These are phyloP conservation scores for Thalassiosira oceanica DNA, from an alignment of 352 stramenopile genomes.

Conservation along the genomic window DNA sequence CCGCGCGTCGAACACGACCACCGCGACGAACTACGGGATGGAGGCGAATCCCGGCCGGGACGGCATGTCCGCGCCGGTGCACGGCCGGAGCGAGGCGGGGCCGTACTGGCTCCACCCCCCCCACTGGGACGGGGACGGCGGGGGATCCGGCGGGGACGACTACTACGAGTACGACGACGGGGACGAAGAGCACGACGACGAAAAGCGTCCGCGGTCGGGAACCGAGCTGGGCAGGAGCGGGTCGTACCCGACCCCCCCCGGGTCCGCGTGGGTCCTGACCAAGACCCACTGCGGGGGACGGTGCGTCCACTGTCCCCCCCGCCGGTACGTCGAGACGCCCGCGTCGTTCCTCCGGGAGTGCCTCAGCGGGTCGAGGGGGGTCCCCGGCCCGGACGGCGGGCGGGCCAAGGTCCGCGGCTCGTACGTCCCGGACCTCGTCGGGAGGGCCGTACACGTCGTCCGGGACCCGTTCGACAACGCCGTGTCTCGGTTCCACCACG, in stretches of 20 bases:
- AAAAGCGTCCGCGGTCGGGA: not conserved
- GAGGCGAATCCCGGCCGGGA: constrained; percentile 41
- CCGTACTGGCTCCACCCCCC: constrained; percentile 43
- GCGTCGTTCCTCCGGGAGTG: constrained; percentile 50
- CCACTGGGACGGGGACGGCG: not conserved
- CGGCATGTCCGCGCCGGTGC: constrained; percentile 20
- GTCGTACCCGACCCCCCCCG: constrained; percentile 6
- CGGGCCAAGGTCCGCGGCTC: constrained; percentile 19
- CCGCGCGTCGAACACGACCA: constrained; percentile 45
- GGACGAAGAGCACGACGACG: not conserved
- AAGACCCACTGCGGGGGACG: constrained; percentile 78
- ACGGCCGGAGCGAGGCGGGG: constrained; percentile 27
- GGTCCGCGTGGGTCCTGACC: constrained; percentile 55
- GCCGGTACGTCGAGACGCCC: constrained; percentile 55
- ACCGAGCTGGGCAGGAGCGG: not conserved
- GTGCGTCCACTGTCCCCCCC: constrained; percentile 58
- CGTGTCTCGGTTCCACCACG: constrained; percentile 41
- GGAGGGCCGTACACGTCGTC: constrained; percentile 35
- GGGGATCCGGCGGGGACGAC: no score
- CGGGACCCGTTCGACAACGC: constrained; percentile 47
- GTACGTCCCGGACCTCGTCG: constrained; percentile 33
- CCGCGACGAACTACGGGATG: constrained; percentile 72
- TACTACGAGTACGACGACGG: not conserved
- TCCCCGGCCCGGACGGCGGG: constrained; percentile 24
- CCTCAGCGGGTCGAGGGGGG: constrained; percentile 25